Base-by-base conservation (phyloP, 495 filamentous ascomycete genomes). In the Penicillium parvum region DNA sequence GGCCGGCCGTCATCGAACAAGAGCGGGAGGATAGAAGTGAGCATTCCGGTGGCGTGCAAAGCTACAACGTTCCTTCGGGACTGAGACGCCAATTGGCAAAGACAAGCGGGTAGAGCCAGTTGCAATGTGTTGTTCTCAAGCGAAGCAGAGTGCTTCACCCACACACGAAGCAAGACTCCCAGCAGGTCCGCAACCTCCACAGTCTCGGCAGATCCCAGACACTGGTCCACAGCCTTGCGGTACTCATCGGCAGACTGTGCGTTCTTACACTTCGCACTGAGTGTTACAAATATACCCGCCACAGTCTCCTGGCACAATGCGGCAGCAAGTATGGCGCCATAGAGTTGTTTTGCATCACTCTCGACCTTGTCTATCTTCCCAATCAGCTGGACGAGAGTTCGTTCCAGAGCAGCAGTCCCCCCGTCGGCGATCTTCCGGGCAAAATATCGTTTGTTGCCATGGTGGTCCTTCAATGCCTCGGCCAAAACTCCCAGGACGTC, bases 371-470 rank as follows among this genome's bases (percentile, higher is more conserved):
- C 58, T 47, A 45, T 76, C 76, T 49, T 82, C 69, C 49, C 81
- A 60, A 45, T 82, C 74, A 68, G 75, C 71, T 60, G 71, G 71
- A 43, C 69, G 43, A 91, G 73, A 8, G 74, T 73, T 45, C 84
- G 79, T 49, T 92, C 80, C 42, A 96, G 59, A n/a, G 78, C 79
- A 41, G 77, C 69, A 81, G 85, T 87, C 7, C 89, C 88, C 39
- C 84, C 84, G n/a, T 78, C 79, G 12, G 81, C 69, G 18, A 90
- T 77, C 43, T 77, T 75, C 45, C 78, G 78, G 37, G 79, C 75
- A 64, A 96, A 97, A 63, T 90, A 95, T 44, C 84, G 79, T 47
- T 81, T 74, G 66, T 97, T 98, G 9, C 90, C 91, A 43, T 82
- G 75, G 64, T 97, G 90, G 12, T 81, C 80, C 33, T 81, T 78